Percentiles rank a stretch among this genome's conserved stretches.
Evolutionary conservation across 371 early-diverging fungal species (phyloP).

Genomic region (Lichtheimia ornata): DNA sequence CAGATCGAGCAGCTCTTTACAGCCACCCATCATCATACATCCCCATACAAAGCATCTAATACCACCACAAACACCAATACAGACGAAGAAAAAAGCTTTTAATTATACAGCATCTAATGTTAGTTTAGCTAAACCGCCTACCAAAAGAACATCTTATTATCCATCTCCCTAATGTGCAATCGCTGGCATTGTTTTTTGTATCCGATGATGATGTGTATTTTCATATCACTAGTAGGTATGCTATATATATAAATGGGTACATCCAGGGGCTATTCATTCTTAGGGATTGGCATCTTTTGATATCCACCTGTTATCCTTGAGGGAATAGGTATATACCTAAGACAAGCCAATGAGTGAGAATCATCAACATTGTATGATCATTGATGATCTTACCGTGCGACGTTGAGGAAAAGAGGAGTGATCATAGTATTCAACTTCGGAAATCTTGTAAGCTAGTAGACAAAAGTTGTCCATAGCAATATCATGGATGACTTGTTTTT

Average conservation of each 20-base stretch:
- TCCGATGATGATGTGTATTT: too few relatives aligned
- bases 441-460: slow-evolving; percentile 67
- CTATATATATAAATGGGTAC: too few relatives aligned
- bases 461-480: slow-evolving; percentile 78
- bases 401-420: slow-evolving; percentile 53
- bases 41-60: too few relatives aligned
- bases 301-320: slow-evolving; percentile 19
- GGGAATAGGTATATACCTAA: slow-evolving; percentile 17
- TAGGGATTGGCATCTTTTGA: slow-evolving; percentile 21
- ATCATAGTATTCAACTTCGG: slow-evolving; percentile 65
- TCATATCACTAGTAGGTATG: too few relatives aligned
- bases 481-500: slow-evolving; percentile 53
- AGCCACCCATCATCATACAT: slow-evolving; percentile 16
- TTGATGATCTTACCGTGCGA: slow-evolving; percentile 43
- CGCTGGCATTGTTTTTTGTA: too few relatives aligned
- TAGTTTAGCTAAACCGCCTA: too few relatives aligned
- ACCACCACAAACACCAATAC: too few relatives aligned
- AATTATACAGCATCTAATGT: too few relatives aligned
- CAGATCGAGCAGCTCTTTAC: slow-evolving; percentile 55
- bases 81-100: too few relatives aligned
- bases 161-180: too few relatives aligned
- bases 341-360: neutral
- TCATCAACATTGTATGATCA: neutral
- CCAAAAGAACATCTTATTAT: too few relatives aligned
- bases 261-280: neutral